Percentiles rank a stretch among this genome's conserved stretches.
Evolutionary conservation across 805 yeast genomes (phyloP).

Genomic region (Candida dendrica): DNA sequence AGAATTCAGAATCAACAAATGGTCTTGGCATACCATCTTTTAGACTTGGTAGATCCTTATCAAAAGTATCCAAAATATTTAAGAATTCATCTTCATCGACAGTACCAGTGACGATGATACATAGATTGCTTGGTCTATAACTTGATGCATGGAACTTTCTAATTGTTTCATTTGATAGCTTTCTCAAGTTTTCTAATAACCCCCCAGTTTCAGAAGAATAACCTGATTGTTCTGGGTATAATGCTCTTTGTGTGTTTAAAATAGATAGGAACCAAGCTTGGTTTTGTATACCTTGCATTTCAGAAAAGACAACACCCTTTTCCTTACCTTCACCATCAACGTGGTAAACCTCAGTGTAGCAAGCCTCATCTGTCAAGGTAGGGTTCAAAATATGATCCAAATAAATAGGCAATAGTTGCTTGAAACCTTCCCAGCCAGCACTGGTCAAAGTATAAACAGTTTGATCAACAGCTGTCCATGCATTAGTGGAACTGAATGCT

Average conservation of each 20-base stretch:
- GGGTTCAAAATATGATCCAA: constrained; percentile 83
- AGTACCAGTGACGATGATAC: constrained; percentile 79
- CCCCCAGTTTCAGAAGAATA: constrained; percentile 96
- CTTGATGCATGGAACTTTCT: constrained; percentile 61
- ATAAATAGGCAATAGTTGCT: constrained; percentile 75
- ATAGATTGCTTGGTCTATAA: constrained; percentile 79
- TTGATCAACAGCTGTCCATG: constrained; percentile 95
- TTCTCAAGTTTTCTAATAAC: constrained; percentile 65
- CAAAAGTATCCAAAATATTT: constrained; percentile 52
- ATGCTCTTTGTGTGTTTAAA: constrained; percentile 49
- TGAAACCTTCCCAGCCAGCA: constrained; percentile 97
- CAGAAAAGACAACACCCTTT: constrained; percentile 94
- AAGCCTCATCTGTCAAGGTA: constrained; percentile 82
- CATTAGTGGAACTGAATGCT: constrained; percentile 82
- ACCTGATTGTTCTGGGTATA: constrained; percentile 59
- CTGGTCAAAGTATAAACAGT: constrained; percentile 87
- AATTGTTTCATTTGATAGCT: constrained; percentile 65
- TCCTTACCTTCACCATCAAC: constrained; percentile 87
- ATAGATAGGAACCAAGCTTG: constrained; percentile 63
- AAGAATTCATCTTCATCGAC: constrained; percentile 72
- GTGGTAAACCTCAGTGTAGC: constrained; percentile 91
- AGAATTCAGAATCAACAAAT: constrained; percentile 62
- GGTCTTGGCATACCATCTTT: constrained; percentile 48
- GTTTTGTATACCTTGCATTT: constrained; percentile 90
- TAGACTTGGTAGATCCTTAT: constrained; percentile 41